Conservation (phyloP, 2,329 filamentous ascomycete species). For the Colletotrichum godetiae region DNA sequence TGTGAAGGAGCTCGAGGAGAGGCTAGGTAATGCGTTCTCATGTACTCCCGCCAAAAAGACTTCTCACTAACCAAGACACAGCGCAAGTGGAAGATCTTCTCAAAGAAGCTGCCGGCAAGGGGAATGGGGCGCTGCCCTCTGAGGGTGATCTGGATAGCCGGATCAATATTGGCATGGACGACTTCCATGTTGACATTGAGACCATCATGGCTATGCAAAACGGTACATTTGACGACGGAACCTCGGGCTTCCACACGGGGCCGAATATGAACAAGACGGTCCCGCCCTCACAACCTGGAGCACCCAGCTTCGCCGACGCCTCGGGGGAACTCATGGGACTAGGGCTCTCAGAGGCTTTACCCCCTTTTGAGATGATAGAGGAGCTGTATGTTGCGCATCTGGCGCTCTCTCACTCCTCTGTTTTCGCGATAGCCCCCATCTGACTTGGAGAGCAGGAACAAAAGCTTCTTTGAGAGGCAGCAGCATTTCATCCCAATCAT, state of each 20-base stretch:
- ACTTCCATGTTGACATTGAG: slow-evolving; percentile 34
- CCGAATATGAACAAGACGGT: background rate
- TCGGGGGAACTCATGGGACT: slow-evolving; percentile 72
- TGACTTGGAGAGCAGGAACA: slow-evolving; percentile 62
- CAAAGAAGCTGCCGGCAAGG: slow-evolving; percentile 65
- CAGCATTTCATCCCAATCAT: slow-evolving; percentile 81
- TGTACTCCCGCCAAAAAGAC: background rate
- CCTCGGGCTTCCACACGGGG: background rate
- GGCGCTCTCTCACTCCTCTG: background rate
- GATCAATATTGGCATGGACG: slow-evolving; percentile 40
- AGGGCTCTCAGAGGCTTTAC: slow-evolving; percentile 84
- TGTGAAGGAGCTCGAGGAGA: slow-evolving; percentile 89
- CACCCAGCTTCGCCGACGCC: background rate
- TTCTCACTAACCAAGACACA: slow-evolving; percentile 46
- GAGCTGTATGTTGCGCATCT: slow-evolving; percentile 72
- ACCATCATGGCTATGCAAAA: slow-evolving; percentile 36
- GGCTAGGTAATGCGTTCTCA: slow-evolving; percentile 73
- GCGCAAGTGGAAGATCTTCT: slow-evolving; percentile 86
- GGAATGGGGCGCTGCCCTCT: background rate
- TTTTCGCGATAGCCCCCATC: background rate
- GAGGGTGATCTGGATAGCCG: slow-evolving; percentile 22
- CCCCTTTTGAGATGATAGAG: slow-evolving; percentile 82
- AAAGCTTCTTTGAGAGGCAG: slow-evolving; percentile 80
- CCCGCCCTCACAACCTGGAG: background rate
- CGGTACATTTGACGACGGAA: slow-evolving; percentile 7